A percentile compares a stretch with the other conserved stretches of the same genome.
phyloP scores from a whole-genome alignment of 176 grass and related monocot species.

The Oryza brachyantha region DNA sequence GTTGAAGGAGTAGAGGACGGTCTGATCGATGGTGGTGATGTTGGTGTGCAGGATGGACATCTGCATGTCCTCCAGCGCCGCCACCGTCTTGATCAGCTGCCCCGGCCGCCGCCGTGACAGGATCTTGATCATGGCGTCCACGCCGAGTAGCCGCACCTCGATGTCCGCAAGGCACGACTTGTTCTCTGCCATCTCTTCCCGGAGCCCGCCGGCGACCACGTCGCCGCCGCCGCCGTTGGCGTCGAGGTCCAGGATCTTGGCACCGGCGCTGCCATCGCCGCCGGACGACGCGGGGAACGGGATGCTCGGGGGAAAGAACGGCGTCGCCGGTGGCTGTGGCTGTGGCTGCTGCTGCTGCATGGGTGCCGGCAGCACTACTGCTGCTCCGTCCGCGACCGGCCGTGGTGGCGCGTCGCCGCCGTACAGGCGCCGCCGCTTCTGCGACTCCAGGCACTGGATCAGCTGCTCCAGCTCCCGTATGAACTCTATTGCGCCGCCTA shows the following conservation, averaged over 20 bases:
- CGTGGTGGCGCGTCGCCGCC: conserved; percentile 45
- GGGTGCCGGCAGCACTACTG: not conserved
- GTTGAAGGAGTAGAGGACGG: conserved; percentile 98
- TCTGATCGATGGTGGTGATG: conserved; percentile 98
- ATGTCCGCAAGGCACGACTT: conserved; percentile 91
- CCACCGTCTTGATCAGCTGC: conserved; percentile 85
- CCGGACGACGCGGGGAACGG: conserved; percentile 39
- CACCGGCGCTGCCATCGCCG: not conserved
- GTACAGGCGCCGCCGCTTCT: conserved; percentile 71
- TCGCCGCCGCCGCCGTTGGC: not conserved
- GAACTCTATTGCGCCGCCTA: conserved; percentile 95
- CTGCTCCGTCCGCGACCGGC: conserved; percentile 38
- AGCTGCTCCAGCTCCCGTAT: conserved; percentile 91
- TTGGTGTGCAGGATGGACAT: conserved; percentile 91
- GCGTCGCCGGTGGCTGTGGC: conserved; percentile 16
- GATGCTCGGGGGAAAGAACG: conserved; percentile 43
- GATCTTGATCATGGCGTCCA: conserved; percentile 91
- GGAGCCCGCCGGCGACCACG: conserved; percentile 13
- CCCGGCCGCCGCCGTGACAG: conserved; percentile 66
- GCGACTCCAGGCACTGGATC: conserved; percentile 92
- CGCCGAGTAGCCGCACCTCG: conserved; percentile 74
- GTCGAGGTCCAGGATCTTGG: conserved; percentile 66
- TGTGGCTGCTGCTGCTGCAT: conserved; percentile 27
- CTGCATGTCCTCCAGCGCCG: conserved; percentile 87
- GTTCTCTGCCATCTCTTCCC: conserved; percentile 86